Evolutionary conservation across 148 eudicot genomes (phyloP).

Genomic region (Chenopodium suecicum): DNA sequence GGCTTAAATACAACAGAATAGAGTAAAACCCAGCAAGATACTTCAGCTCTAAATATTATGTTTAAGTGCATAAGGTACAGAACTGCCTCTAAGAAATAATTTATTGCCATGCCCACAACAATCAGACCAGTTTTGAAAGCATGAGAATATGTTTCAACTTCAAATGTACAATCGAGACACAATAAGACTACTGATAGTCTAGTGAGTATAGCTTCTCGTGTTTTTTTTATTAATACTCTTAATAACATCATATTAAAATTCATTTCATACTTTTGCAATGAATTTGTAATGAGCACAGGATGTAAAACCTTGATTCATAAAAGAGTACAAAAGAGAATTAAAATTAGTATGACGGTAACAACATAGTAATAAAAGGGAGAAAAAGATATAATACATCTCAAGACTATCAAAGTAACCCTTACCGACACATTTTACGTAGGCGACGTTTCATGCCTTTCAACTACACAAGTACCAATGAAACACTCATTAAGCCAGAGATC

Average conservation of each 20-base stretch:
- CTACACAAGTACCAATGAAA: conserved; percentile 3
- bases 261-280: background rate
- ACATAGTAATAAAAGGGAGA: background rate
- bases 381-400: background rate
- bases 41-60: background rate
- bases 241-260: background rate
- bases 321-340: background rate
- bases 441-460: background rate
- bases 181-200: background rate
- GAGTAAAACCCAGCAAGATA: background rate
- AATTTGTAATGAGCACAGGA: background rate
- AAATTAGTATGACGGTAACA: background rate
- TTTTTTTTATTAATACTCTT: background rate
- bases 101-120: background rate
- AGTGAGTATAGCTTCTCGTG: background rate
- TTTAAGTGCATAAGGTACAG: conserved; percentile 3
- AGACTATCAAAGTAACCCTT: background rate
- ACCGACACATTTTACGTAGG: background rate
- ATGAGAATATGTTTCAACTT: conserved; percentile 1
- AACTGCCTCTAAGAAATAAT: background rate
- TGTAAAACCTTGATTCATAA: background rate
- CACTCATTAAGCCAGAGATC: background rate
- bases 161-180: background rate
- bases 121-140: background rate
- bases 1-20: conserved; percentile 6